Conservation (phyloP, 1,139 yeast species). For the Ashbya aceris region DNA sequence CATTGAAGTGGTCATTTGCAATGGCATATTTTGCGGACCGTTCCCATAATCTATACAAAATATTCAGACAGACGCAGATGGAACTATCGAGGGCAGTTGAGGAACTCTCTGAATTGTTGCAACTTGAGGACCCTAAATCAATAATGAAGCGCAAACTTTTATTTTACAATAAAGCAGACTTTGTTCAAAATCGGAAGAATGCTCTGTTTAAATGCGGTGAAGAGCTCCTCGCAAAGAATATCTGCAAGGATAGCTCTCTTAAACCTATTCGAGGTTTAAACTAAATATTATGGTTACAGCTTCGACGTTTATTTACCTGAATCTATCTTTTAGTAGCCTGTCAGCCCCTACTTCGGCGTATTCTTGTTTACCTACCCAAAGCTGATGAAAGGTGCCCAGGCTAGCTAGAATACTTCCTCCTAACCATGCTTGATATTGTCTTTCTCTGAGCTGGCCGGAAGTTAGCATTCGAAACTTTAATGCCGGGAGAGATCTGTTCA, state of each 20-base stretch:
- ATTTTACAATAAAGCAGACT: constrained; percentile 42
- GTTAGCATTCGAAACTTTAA: constrained; percentile 82
- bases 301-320: constrained; percentile 39
- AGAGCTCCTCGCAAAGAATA: constrained; percentile 33
- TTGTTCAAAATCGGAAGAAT: constrained; percentile 38
- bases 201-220: constrained; percentile 46
- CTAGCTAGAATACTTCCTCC: constrained; percentile 93
- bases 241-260: constrained; percentile 15
- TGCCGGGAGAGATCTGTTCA: constrained; percentile 75
- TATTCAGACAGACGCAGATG: constrained; percentile 70
- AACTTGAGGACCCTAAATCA: constrained; percentile 43
- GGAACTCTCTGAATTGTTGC: constrained; percentile 64
- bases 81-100: constrained; percentile 70
- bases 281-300: constrained; percentile 3
- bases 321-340: constrained; percentile 63
- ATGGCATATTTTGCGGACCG: constrained; percentile 59
- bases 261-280: not conserved
- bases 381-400: constrained; percentile 91
- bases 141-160: constrained; percentile 42
- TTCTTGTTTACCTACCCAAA: constrained; percentile 90
- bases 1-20: constrained; percentile 88
- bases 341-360: constrained; percentile 88
- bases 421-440: constrained; percentile 84
- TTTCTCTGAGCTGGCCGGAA: constrained; percentile 74
- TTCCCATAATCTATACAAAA: constrained; percentile 38